These are phyloP conservation scores for Agrocybe pediades DNA, from an alignment of 768 basidiomycete species.

Conservation along the genomic window DNA sequence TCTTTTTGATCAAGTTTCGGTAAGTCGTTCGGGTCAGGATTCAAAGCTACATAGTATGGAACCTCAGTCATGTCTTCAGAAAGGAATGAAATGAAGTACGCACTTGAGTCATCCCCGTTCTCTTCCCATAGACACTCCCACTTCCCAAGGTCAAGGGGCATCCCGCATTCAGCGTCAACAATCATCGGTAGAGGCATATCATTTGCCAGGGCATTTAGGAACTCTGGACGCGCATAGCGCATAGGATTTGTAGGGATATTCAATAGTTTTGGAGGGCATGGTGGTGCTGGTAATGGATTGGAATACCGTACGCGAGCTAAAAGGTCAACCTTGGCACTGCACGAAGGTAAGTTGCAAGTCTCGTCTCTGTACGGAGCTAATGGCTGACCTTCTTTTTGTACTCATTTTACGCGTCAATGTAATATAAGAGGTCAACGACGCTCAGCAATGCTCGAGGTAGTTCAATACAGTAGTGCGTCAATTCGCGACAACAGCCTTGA, in stretches of 20 bases:
- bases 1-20: slow-evolving; percentile 75
- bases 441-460: not conserved
- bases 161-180: slow-evolving; percentile 94
- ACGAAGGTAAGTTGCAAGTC: not conserved
- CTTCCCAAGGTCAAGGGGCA: slow-evolving; percentile 88
- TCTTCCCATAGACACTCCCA: slow-evolving; percentile 88
- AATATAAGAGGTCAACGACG: not conserved
- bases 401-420: not conserved
- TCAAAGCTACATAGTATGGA: slow-evolving; percentile 39
- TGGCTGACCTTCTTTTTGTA: not conserved
- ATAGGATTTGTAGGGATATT: slow-evolving; percentile 88
- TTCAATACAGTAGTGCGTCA: too few species aligned
- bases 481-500: too few species aligned
- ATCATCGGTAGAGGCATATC: slow-evolving; percentile 92
- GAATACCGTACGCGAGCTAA: slow-evolving; percentile 91
- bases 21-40: slow-evolving; percentile 62
- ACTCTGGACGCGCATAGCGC: slow-evolving; percentile 87
- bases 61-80: too few species aligned
- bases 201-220: slow-evolving; percentile 76
- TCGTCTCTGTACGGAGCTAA: not conserved
- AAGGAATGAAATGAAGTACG: slow-evolving; percentile 14
- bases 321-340: slow-evolving; percentile 76
- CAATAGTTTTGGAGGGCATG: slow-evolving; percentile 95
- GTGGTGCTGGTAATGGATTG: slow-evolving; percentile 93
- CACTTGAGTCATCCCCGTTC: slow-evolving; percentile 69